Evolutionary conservation across 148 eudicot species (phyloP), one percentile per base, ranked within the genome.

Genomic region (Spergularia bocconei): DNA sequence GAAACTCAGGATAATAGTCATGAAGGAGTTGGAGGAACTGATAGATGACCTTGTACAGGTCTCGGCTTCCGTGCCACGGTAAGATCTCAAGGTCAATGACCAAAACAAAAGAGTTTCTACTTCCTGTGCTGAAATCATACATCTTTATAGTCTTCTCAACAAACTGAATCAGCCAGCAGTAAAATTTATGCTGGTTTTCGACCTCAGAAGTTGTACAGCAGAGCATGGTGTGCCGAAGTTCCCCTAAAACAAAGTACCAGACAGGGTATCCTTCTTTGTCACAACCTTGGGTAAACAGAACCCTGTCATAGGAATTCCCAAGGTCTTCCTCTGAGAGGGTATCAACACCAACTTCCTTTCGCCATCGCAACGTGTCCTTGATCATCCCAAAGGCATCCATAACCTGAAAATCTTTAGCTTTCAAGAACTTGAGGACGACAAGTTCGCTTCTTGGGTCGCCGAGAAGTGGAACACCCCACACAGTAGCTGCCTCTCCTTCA

Each of bases 1-100:
- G 86, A 75, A 84, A 81, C 29, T 80, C 87, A 14, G 89, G 91
- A 65, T 88, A 88, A 77, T 88, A 70, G 68, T 88, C 88, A 72
- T 78, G 82, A 58, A 87, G 79, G n/a, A 87, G 67, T 38, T 78
- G 81, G 17, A 85, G 76, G 55, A 83, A 77, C 75, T 80, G 85
- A 69, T 67, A 64, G 54, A 84, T 75, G 51, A 81, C 82, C 67
- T 79, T 78, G 66, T 87, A 73, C 17, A 84, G 69, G 59, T 88
- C 83, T 52, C 84, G 71, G 67, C 75, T 77, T 5, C 53, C 82
- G 41, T 78, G 81, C 68, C 87, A 84, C 12, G 87, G 78, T 2
- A 72, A 79, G 52, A 79, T 82, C 63, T 84, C 83, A 13, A 86
- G 84, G 84, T 86, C 91, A 77, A 69, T 88, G n/a, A 86, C 81